Conservation (phyloP, 2,329 filamentous ascomycete genomes). For the Daldinia sp. region DNA sequence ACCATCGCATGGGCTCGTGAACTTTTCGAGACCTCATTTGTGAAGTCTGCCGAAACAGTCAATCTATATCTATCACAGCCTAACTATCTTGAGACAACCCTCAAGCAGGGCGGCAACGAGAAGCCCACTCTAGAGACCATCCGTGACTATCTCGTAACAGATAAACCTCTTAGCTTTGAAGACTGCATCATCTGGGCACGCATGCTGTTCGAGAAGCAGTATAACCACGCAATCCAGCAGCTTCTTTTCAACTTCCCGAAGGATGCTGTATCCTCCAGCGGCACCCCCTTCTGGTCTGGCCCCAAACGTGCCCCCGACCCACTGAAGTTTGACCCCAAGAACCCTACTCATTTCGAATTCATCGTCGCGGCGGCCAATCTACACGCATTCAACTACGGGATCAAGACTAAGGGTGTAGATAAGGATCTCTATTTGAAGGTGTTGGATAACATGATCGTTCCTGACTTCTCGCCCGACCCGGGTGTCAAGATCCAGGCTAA, state of each 20-base stretch:
- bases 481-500: conserved; percentile 97
- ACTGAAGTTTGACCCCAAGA: conserved; percentile 86
- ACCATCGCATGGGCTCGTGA: conserved; percentile 99
- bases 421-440: conserved; percentile 81
- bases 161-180: conserved; percentile 92
- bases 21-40: conserved; percentile 93
- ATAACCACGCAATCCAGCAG: conserved; percentile 96
- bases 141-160: conserved; percentile 88
- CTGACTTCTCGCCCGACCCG: conserved; percentile 91
- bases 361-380: conserved; percentile 89
- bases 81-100: conserved; percentile 85
- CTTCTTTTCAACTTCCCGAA: conserved; percentile 97
- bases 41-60: conserved; percentile 91
- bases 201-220: conserved; percentile 93
- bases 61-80: conserved; percentile 94
- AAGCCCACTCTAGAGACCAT: conserved; percentile 93
- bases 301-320: conserved; percentile 96
- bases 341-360: conserved; percentile 89
- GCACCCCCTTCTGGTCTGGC: conserved; percentile 96
- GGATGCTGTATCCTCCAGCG: conserved; percentile 87
- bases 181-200: conserved; percentile 98
- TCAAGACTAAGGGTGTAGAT: conserved; percentile 82
- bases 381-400: conserved; percentile 97
- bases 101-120: conserved; percentile 95
- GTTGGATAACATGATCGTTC: conserved; percentile 91